Evolutionary conservation across 2,329 filamentous ascomycete genomes (phyloP), one percentile per base, ranked within the genome.

Genomic region (Bimuria novae-zelandiae): DNA sequence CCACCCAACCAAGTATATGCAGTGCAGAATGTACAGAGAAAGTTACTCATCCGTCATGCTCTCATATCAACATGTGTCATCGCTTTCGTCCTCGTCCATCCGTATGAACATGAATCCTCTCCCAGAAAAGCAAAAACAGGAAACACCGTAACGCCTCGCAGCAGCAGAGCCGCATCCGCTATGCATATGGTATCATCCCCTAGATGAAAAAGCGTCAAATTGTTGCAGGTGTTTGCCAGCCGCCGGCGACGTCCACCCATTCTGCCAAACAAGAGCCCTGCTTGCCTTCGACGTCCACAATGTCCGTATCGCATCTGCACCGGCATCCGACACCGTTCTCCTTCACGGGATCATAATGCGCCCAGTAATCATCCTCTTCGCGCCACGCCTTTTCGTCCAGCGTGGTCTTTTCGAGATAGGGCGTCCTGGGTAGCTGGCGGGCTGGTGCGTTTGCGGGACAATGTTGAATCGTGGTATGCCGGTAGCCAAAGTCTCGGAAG

Each of bases 401-500:
- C 0, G 90, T 95, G 14, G 90, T 94, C 78, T 78, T 85, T 75
- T 97, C 92, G 14, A 96, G 84, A 71, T 82, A 97, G 0, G 90
- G 91, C 47, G 86, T 82, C 52, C 91, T 85, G 3, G 89, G 85
- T 37, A 96, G 82, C 76, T 99, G 94, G 42, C 90, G 87, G 11
- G 88, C 87, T 0, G 93, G 94, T 2, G 94, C 94, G 70, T 99
- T 99, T 49, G 92, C 92, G 1, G 94, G 94, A 69, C 94, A 99
- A 76, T 99, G 94, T 77, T 97, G 93, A 70, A 99, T 99, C 3
- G 94, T 99, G 6, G 94, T 99, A 76, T 99, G 94, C 69, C 94
- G 86, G 78, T 99, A 99, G 50, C 94, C 94, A 76, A 97, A 93
- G 74, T 99, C 94, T 65, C 94, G 91, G 87, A 99, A 99, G 79